Conservation (phyloP, 768 basidiomycete genomes). For the Lactarius hatsudake region DNA sequence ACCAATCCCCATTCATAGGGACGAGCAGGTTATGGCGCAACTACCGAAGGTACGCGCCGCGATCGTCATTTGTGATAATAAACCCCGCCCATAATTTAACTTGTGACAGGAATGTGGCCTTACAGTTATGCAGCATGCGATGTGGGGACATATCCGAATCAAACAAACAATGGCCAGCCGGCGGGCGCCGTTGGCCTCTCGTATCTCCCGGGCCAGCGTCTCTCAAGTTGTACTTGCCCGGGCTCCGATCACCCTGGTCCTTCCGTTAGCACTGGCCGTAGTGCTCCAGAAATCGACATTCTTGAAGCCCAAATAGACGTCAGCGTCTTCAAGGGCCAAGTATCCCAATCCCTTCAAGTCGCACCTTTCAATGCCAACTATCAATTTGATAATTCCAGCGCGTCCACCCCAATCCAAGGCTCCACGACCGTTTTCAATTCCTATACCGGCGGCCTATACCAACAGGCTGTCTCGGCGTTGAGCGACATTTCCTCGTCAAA, state of each 20-base stretch:
- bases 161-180: constrained; percentile 58
- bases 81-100: neutral
- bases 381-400: constrained; percentile 51
- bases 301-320: constrained; percentile 77
- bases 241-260: constrained; percentile 90
- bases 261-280: constrained; percentile 55
- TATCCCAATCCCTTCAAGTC: constrained; percentile 77
- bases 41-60: constrained; percentile 63
- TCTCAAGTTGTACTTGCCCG: constrained; percentile 86
- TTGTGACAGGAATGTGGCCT: constrained; percentile 54
- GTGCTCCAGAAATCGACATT: constrained; percentile 91
- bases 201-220: constrained; percentile 79
- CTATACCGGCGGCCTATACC: constrained; percentile 68
- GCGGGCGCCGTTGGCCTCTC: constrained; percentile 56
- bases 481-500: constrained; percentile 51
- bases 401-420: constrained; percentile 55
- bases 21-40: constrained; percentile 85
- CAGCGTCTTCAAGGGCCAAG: constrained; percentile 50
- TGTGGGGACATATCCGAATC: constrained; percentile 80
- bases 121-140: constrained; percentile 86
- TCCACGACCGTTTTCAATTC: constrained; percentile 53
- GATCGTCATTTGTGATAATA: neutral
- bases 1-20: constrained; percentile 46
- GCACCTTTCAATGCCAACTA: constrained; percentile 79
- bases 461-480: constrained; percentile 73